Base-by-base conservation (phyloP, 179 eudicot genomes). In the Amaranthus tricolor region DNA sequence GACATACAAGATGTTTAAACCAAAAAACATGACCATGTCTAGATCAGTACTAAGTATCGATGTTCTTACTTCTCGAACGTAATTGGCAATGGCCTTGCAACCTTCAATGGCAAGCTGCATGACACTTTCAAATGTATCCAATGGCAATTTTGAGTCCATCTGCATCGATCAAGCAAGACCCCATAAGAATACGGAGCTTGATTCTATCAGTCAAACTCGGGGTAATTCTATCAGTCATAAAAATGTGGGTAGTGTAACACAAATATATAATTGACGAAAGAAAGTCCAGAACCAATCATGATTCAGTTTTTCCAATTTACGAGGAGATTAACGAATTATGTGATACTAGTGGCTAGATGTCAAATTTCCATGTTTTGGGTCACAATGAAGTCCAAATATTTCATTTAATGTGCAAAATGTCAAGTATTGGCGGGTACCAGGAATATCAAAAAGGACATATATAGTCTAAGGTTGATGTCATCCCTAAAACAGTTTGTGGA, bases 41-140 rank as follows among this genome's bases (percentile, higher is more conserved):
- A 24, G 47, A 13, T 20, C 6, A 19, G 10, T 10, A 15, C 20
- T 45, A 21, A 19, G 45, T 49, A 19, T 43, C 49, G 40, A 53
- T 43, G 64, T 40, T 24, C 89, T 84, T 91, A 94, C 98, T 86
- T 92, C 97, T 68, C 91, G 88, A 62, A 94, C 82, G 78, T 92
- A 90, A 81, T 73, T 86, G 72, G 98, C 96, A 74, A 94, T 81
- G 11, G 98, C 98, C 78, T 92, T 94, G 91, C 98, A 94, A 62
- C 98, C 98, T 88, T 92, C 96, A 75, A 76, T 85, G 43, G 96
- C 98, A 43, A 94, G 92, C 79, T 92, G 94, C 97, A 94, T 90
- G 15, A 94, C 98, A 14, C 73, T 85, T 87, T 92, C 97, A 73
- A 92, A 88, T n/a, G 82, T 89, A 65, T 92, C 98, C 80, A 89